These are phyloP conservation scores for Diaporthe sp. DNA, from an alignment of 2,329 filamentous ascomycete genomes.

Conservation along the genomic window DNA sequence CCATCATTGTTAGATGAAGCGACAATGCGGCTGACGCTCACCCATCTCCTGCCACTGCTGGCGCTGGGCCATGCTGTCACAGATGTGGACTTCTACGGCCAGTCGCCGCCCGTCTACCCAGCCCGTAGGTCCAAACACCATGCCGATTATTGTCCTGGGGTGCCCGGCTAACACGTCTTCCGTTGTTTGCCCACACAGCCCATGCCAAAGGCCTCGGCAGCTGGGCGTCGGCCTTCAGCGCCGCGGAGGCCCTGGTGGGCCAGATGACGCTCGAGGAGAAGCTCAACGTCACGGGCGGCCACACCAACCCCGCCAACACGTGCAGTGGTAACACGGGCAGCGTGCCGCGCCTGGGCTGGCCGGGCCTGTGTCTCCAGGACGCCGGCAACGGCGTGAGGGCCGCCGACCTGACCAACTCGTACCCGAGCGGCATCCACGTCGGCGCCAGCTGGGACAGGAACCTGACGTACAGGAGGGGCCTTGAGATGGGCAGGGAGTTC, in stretches of 20 bases:
- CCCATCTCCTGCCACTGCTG: slow-evolving; percentile 13
- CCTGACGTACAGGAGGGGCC: slow-evolving; percentile 63
- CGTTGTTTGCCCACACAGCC: slow-evolving; percentile 18
- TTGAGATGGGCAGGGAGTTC: slow-evolving; percentile 69
- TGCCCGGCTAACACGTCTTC: background rate
- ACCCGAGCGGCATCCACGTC: slow-evolving; percentile 61
- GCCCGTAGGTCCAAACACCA: slow-evolving; percentile 40
- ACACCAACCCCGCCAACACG: slow-evolving; percentile 58
- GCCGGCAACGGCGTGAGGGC: slow-evolving; percentile 63
- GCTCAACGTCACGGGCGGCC: slow-evolving; percentile 62
- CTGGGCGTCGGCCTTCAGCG: slow-evolving; percentile 71
- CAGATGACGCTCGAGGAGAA: slow-evolving; percentile 77
- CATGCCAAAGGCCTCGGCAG: slow-evolving; percentile 45
- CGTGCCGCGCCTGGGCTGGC: slow-evolving; percentile 59
- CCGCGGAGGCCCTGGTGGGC: slow-evolving; percentile 67
- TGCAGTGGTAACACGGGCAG: slow-evolving; percentile 62
- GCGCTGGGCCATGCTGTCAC: slow-evolving; percentile 14
- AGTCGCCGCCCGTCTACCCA: slow-evolving; percentile 38
- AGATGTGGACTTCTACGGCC: slow-evolving; percentile 37
- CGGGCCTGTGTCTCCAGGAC: slow-evolving; percentile 63
- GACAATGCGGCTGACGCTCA: slow-evolving; percentile 14
- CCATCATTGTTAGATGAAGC: background rate
- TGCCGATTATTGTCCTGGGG: too few relatives aligned
- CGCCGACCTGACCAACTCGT: slow-evolving; percentile 62
- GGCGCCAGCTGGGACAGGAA: slow-evolving; percentile 67